These are phyloP conservation scores for Oryza officinalis DNA, from an alignment of 176 grass and related monocot species.

Conservation along the genomic window DNA sequence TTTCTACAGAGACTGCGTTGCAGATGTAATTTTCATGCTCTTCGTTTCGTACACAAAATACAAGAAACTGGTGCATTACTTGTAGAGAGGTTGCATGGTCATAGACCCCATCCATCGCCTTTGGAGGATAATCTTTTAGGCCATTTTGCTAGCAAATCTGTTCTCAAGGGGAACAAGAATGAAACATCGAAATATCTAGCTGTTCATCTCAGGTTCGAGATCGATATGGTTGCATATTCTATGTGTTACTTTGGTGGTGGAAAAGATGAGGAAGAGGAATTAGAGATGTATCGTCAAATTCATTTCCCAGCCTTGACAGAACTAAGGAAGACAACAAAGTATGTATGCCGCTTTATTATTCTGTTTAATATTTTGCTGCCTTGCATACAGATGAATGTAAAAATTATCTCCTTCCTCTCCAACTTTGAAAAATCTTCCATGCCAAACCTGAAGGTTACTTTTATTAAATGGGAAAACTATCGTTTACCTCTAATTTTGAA, in stretches of 20 bases:
- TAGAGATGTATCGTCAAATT: constrained; percentile 76
- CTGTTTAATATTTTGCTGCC: neutral
- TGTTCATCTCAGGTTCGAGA: constrained; percentile 95
- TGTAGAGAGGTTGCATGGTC: constrained; percentile 74
- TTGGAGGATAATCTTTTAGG: constrained; percentile 86
- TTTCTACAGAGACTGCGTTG: constrained; percentile 78
- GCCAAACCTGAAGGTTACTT: neutral
- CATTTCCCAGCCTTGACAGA: constrained; percentile 92
- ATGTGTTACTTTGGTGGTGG: constrained; percentile 99
- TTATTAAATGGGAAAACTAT: neutral
- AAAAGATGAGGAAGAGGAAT: constrained; percentile 89
- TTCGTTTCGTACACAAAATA: constrained; percentile 86
- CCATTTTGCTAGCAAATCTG: constrained; percentile 50
- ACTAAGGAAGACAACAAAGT: constrained; percentile 82
- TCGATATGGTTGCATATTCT: constrained; percentile 98
- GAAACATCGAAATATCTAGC: constrained; percentile 74
- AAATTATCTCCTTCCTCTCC: neutral
- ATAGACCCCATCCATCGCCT: constrained; percentile 33
- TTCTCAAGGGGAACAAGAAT: constrained; percentile 31
- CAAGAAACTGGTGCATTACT: constrained; percentile 85
- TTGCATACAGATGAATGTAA: constrained; percentile 1
- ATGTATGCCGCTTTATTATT: constrained; percentile 43
- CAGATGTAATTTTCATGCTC: constrained; percentile 98
- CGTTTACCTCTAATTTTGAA: neutral
- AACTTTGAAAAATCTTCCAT: neutral